Conservation (phyloP, 306 rosid genomes). For the Vicia villosa region DNA sequence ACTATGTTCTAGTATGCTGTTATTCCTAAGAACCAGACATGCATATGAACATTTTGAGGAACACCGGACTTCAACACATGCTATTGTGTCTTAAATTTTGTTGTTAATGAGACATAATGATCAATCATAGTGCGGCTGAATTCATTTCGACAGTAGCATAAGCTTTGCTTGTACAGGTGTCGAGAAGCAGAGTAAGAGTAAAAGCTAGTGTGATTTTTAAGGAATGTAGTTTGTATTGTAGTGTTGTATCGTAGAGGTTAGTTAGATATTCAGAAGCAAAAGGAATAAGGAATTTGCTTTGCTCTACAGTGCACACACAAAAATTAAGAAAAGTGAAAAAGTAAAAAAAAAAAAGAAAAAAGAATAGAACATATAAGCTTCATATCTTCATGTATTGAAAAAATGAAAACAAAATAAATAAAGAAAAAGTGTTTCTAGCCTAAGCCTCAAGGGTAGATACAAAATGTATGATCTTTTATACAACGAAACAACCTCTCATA, state of each 20-base stretch:
- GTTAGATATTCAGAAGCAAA: conserved; percentile 5
- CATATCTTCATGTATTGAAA: conserved; percentile 11
- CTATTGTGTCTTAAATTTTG: conserved; percentile 29
- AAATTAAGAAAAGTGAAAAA: background rate
- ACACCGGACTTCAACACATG: conserved; percentile 55
- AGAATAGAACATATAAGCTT: conserved; percentile 16
- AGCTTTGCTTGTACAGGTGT: background rate
- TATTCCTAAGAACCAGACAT: conserved; percentile 74
- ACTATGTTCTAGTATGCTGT: conserved; percentile 55
- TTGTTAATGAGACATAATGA: background rate
- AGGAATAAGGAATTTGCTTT: conserved; percentile 18
- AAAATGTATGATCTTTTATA: conserved; percentile 54
- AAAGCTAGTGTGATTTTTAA: conserved; percentile 10
- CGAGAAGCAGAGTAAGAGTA: conserved; percentile 15
- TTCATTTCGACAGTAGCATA: conserved; percentile 19
- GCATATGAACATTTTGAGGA: conserved; percentile 74
- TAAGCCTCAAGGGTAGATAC: conserved; percentile 55
- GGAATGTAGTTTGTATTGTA: conserved; percentile 4
- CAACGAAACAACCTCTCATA: conserved; percentile 77
- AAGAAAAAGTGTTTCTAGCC: background rate
- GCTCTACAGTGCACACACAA: background rate
- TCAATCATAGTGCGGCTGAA: conserved; percentile 8
- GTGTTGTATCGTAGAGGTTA: background rate
- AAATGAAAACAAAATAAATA: background rate
- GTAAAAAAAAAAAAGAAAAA: background rate